Evolutionary conservation across 2,329 filamentous ascomycete species (phyloP), one percentile per base, ranked within the genome.

Genomic region (Botryotinia calthae): DNA sequence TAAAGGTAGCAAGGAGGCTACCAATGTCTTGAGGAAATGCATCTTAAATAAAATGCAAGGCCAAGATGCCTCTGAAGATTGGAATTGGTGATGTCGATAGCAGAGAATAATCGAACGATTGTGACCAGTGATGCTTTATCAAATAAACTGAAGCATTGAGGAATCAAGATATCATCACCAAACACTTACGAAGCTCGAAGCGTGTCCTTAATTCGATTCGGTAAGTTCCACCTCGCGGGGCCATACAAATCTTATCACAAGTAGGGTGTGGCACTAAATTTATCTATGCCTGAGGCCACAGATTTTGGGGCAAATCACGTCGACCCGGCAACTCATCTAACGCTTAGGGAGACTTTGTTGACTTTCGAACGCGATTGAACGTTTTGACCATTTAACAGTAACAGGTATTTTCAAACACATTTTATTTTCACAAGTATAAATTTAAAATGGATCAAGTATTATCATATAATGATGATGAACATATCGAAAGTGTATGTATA

Each of bases 21-120:
- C 84, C 78, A 94, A 82, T 74, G 89, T 82, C 77, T 87, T 85
- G 73, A 92, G 84, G 79, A 91, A 84, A 84, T 88, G 91, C 93
- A 95, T 95, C 77, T 83, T 90, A 82, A 73, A 68, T 67, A 75
- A 56, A 72, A 72, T 61, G 46, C 61, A 73, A 67, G 63, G 69
- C 69, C 48, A 62, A 74, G 61, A 71, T 66, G 73, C 59, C 69
- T 67, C 67, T 40, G 34, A 7, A 65, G 54, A 8, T 37, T 54
- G 37, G 16, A 42, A 54, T 44, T 70, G 56, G 16, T 34, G 9
- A 34, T 51, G 34, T 37, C 58, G 37, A 59, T 54, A n/a, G 37
- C 40, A 67, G 37, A 58, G 25, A 25, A 22, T 31, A 28, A 42
- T 61, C 46, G 20, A 61, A 68, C 25, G 48, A 67, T 64, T 68